Percentiles rank a stretch among this genome's conserved stretches.
Evolutionary conservation across 2,329 filamentous ascomycete species (phyloP).

Genomic region (Fusarium sp.): DNA sequence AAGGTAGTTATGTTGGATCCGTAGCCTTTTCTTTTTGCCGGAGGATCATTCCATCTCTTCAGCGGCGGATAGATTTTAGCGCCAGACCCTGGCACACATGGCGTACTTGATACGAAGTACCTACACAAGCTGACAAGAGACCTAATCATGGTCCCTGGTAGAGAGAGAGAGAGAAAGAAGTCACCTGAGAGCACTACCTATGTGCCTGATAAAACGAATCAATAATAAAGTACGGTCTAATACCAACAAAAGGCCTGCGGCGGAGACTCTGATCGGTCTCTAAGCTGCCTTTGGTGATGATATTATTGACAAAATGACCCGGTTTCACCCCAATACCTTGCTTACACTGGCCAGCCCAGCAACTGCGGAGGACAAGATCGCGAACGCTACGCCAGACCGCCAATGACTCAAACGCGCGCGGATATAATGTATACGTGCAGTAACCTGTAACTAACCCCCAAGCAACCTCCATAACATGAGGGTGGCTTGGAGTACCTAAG

Average conservation of each 20-base stretch:
- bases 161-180: too few species aligned
- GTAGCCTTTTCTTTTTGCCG: constrained; percentile 1
- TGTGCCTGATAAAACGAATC: too few species aligned
- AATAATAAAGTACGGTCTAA: not conserved
- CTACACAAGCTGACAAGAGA: not conserved
- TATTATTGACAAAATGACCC: constrained; percentile 5
- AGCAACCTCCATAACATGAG: too few species aligned
- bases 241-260: not conserved
- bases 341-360: constrained; percentile 1
- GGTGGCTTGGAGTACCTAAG: too few species aligned
- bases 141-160: not conserved
- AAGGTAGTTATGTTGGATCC: too few species aligned
- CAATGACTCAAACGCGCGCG: not conserved
- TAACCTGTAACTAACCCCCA: too few species aligned
- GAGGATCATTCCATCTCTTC: constrained; percentile 6
- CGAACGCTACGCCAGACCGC: not conserved
- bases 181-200: too few species aligned
- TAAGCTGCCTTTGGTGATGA: constrained; percentile 16
- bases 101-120: not conserved
- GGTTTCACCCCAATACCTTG: constrained; percentile 25
- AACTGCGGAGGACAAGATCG: not conserved
- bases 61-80: constrained; percentile 30
- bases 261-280: not conserved
- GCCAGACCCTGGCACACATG: constrained; percentile 2
- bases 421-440: not conserved